Base-by-base conservation (phyloP, 768 basidiomycete species). In the Daedaleopsis sinensis region DNA sequence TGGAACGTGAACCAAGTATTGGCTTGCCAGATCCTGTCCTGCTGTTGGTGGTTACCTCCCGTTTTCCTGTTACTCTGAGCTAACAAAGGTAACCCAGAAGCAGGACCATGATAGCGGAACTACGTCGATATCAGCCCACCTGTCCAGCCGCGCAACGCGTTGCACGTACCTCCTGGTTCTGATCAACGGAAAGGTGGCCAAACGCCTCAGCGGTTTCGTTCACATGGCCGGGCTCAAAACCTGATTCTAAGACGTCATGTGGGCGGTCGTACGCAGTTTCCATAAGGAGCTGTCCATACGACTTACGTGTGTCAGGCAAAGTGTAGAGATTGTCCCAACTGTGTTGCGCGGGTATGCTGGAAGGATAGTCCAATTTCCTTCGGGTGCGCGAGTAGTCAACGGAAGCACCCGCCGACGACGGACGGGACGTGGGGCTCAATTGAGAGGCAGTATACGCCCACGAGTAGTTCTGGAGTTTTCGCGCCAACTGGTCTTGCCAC, bases 101-200 rank as follows among this genome's bases (percentile, higher is more conserved):
- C 79, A 73, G 86, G 82, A 15, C 93, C 91, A 60, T 95, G 94
- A 70, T 88, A 96, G 58, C 94, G 88, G 48, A 96, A 83, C 87
- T 96, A 49, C 37, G 57, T 21, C 62, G 68, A 57, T 56, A 16
- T 21, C 7, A 4, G 19, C 39, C 32, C 15, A 39, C 63, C 62
- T 10, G n/a, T 27, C 36, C 35, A 24, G 72, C 58, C 63, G 68
- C 50, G 15, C 8, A 32, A 1, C 37, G 13, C n/a, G 27, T 21
- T 16, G 27, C 19, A 50, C 70, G 11, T 64, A 89, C 90, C 76
- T 92, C 89, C 67, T 82, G 85, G 68, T 90, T 85, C 70, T 91
- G 90, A 63, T 91, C 89, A 44, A 92, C 75, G 8, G 90, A 91
- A 21, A 92, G 70, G 64, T 87, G 84, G 15, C 90, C 89, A 60